Evolutionary conservation across 306 rosid species (phyloP), one percentile per base, ranked within the genome.

Genomic region (Rubus idaeus): DNA sequence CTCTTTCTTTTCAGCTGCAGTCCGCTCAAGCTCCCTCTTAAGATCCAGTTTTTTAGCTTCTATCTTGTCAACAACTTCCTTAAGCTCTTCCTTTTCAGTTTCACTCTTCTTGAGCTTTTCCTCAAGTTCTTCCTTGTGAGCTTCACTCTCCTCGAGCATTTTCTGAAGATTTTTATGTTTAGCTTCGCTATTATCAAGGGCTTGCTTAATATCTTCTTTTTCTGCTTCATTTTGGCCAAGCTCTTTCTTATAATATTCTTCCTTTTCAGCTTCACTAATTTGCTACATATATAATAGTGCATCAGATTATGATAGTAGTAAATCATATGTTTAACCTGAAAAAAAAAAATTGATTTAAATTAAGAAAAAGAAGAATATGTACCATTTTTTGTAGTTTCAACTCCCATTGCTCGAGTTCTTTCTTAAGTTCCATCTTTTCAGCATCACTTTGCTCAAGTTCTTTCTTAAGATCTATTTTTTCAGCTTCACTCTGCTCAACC

Each of bases 321-420:
- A 63, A 12, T 62, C 67, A 35, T 11, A 26, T 26, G 12, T 26
- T 1, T 26, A 12, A 62, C 21, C 41, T 41, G 26, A 26, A 26
- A 60, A 57, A 4, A 14, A 26, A 3, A 17, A 26, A 14, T 2
- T 40, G 14, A 70, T 68, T n/a, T 47, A 3, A 76, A 63, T 44
- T 62, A 51, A 16, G 12, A 66, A 66, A 73, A 4, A n/a, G 23
- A 3, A 58, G 56, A 50, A 16, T 17, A 26, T 16, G 4, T 89
- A 91, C 96, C 74, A 84, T 83, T 81, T 73, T 77, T 52, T 46
- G 82, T 37, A 91, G 81, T 58, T 71, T 68, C 68, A 12, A 30
- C 40, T 35, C 45, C 11, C 0, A 21, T 35, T 63, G 44, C 11
- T 13, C 11, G 11, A 63, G 68, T 35, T 63, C 39, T 79, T 63